Conservation (phyloP, 2,329 filamentous ascomycete species). For the Exophiala alcalophila region DNA sequence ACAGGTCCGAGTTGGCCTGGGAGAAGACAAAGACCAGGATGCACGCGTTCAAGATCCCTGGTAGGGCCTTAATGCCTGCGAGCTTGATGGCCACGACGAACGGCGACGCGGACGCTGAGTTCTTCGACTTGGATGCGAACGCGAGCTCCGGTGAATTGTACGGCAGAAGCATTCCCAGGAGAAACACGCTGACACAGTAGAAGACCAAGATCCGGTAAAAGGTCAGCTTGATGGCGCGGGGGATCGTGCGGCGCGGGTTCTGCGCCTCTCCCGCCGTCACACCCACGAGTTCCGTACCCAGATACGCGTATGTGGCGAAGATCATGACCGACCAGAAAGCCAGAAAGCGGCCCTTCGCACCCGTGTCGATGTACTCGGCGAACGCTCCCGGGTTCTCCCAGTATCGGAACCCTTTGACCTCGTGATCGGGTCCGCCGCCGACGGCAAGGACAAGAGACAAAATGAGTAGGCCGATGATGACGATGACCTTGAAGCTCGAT, state of each 20-base stretch:
- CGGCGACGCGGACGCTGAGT: conserved; percentile 57
- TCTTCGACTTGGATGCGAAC: conserved; percentile 47
- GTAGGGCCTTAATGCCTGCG: conserved; percentile 52
- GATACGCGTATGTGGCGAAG: conserved; percentile 74
- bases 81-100: conserved; percentile 63
- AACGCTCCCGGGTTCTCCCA: conserved; percentile 64
- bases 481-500: conserved; percentile 64
- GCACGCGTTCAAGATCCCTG: conserved; percentile 58
- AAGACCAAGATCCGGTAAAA: conserved; percentile 81
- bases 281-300: conserved; percentile 73
- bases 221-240: conserved; percentile 73
- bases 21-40: conserved; percentile 57
- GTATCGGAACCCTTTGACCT: conserved; percentile 64
- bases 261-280: conserved; percentile 76
- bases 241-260: conserved; percentile 73
- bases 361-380: conserved; percentile 55
- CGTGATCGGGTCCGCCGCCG: conserved; percentile 63
- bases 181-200: conserved; percentile 70
- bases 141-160: conserved; percentile 64
- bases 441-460: conserved; percentile 62
- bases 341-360: conserved; percentile 59
- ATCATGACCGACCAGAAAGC: conserved; percentile 67
- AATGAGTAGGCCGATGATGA: conserved; percentile 64
- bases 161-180: conserved; percentile 73
- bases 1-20: conserved; percentile 56